Evolutionary conservation across 306 rosid species (phyloP), one percentile per base, ranked within the genome.

Genomic region (Oemleria cerasiformis): DNA sequence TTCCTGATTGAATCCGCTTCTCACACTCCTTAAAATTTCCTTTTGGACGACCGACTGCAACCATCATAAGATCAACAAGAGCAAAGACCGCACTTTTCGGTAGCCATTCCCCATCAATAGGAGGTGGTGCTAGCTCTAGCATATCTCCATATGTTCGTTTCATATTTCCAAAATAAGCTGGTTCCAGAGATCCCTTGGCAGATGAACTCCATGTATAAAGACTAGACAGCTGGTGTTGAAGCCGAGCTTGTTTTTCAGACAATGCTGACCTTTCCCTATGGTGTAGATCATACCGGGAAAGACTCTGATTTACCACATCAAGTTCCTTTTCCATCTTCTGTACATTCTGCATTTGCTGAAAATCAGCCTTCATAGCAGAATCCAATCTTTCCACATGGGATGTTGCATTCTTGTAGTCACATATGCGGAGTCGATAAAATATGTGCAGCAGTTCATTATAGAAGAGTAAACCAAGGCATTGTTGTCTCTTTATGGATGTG

Each of bases 101-200:
- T 65, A 93, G 88, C 98, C 98, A 93, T 81, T 93, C 97, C 64
- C 98, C 97, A 77, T 91, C 97, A 67, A 93, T 86, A 41, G 98
- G 97, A 72, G 91, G 83, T 19, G 96, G 96, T 70, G 97, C 98
- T 74, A 93, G 79, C 81, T 78, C 86, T 79, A 93, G 98, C 84
- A 88, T 93, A 82, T 93, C 96, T 64, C 86, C 96, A 36, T 47
- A 71, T 4, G 87, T 73, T 77, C 94, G 86, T 80, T 80, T 87
- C 71, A 83, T 78, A 77, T 87, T 93, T 73, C 96, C 97, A 83
- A 91, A 93, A 70, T 83, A 85, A 67, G 89, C 94, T 20, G 97
- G 94, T 79, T 87, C 97, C 79, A 93, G 73, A 55, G 79, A 71
- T 73, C 81, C 94, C 65, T 61, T 77, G 75, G 88, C 82, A 72